A percentile compares a stretch with the other conserved stretches of the same genome.
phyloP scores from a whole-genome alignment of 805 yeast species.

The Wickerhamomyces ciferrii region DNA sequence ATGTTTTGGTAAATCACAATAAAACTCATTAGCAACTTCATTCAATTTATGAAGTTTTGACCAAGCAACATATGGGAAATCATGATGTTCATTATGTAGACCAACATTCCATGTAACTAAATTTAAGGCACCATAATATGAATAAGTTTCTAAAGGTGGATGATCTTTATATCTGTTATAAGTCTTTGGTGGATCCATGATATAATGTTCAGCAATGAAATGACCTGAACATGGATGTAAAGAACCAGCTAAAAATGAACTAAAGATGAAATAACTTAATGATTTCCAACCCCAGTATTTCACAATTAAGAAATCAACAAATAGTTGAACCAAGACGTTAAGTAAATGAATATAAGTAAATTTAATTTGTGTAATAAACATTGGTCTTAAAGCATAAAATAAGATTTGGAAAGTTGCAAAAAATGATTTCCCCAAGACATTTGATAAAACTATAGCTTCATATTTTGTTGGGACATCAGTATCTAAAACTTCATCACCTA shows the following conservation, averaged over 20 bases:
- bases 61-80: slow-evolving; percentile 94
- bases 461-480: slow-evolving; percentile 81
- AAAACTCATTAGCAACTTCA: slow-evolving; percentile 71
- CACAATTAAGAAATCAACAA: slow-evolving; percentile 54
- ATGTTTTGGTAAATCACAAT: slow-evolving; percentile 73
- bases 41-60: slow-evolving; percentile 62
- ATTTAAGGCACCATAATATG: slow-evolving; percentile 81
- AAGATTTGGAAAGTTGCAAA: slow-evolving; percentile 87
- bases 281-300: slow-evolving; percentile 59
- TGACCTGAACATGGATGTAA: slow-evolving; percentile 94
- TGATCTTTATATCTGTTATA: slow-evolving; percentile 21
- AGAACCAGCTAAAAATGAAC: slow-evolving; percentile 86
- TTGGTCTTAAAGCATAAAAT: slow-evolving; percentile 87
- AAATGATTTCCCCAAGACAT: slow-evolving; percentile 80
- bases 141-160: slow-evolving; percentile 78
- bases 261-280: slow-evolving; percentile 59
- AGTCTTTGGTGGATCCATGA: slow-evolving; percentile 50
- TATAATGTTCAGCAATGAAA: slow-evolving; percentile 91
- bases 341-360: slow-evolving; percentile 72
- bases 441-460: slow-evolving; percentile 72
- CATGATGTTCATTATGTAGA: slow-evolving; percentile 92
- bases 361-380: slow-evolving; percentile 72
- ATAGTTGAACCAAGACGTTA: slow-evolving; percentile 53
- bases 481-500: slow-evolving; percentile 80
- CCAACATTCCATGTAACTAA: slow-evolving; percentile 88